Evolutionary conservation across 306 rosid species (phyloP).

Genomic region (Vicia sativa): DNA sequence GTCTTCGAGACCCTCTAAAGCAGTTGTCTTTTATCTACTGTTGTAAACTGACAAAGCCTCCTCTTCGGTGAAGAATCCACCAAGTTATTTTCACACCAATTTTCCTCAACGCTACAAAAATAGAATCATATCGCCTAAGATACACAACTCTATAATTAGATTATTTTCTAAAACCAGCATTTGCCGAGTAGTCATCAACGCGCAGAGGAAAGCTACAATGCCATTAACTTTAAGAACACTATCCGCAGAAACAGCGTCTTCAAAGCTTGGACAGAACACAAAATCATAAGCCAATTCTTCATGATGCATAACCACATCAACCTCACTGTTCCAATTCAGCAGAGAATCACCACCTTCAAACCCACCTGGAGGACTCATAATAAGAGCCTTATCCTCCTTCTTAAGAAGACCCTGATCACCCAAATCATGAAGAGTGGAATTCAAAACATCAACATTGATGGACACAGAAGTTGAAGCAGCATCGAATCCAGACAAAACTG

Average conservation of each 20-base stretch:
- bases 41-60: conserved; percentile 41
- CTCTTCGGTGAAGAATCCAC: conserved; percentile 41
- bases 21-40: conserved; percentile 40
- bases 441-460: conserved; percentile 43
- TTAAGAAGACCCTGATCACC: conserved; percentile 55
- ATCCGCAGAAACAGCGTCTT: conserved; percentile 56
- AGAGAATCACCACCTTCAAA: conserved; percentile 33
- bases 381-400: conserved; percentile 51
- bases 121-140: conserved; percentile 50
- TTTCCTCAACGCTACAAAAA: conserved; percentile 60
- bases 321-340: conserved; percentile 35
- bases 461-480: conserved; percentile 13
- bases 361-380: conserved; percentile 44
- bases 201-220: conserved; percentile 58
- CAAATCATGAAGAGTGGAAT: conserved; percentile 56
- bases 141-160: conserved; percentile 59
- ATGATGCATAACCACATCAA: conserved; percentile 48
- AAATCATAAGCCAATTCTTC: conserved; percentile 52
- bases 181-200: conserved; percentile 46
- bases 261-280: conserved; percentile 47
- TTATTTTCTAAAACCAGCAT: conserved; percentile 38
- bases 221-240: conserved; percentile 61
- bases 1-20: conserved; percentile 54
- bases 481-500: conserved; percentile 28
- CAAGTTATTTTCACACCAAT: conserved; percentile 28